Percentiles rank a stretch among this genome's conserved stretches.
Evolutionary conservation across 495 filamentous ascomycete species (phyloP).

Genomic region (Lasiosphaeria hispida): DNA sequence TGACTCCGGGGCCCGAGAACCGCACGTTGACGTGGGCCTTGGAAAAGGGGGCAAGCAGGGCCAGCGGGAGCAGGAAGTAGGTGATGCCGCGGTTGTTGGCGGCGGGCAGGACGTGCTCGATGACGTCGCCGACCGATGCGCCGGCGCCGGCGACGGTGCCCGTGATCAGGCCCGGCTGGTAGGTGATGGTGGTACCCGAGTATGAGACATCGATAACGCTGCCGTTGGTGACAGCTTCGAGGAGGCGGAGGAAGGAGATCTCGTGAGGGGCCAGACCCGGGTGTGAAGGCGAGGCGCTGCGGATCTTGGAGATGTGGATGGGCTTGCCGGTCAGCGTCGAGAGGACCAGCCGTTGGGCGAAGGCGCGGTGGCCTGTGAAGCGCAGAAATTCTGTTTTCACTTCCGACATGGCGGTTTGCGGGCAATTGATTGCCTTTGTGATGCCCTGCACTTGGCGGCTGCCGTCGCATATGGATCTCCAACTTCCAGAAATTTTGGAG

Average conservation of each 20-base stretch:
- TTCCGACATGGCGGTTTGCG: conserved; percentile 36
- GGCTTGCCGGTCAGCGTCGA: conserved; percentile 87
- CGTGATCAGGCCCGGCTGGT: conserved; percentile 87
- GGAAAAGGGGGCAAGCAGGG: conserved; percentile 87
- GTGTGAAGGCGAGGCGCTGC: conserved; percentile 73
- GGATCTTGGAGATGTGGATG: conserved; percentile 90
- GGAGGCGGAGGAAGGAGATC: conserved; percentile 90
- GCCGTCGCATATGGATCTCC: not conserved
- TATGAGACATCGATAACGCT: conserved; percentile 90
- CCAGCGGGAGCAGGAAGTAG: conserved; percentile 89
- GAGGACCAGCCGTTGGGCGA: conserved; percentile 82
- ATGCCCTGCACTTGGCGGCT: not conserved
- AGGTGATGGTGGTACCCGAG: conserved; percentile 87
- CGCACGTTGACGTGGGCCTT: conserved; percentile 85
- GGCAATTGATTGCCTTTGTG: not conserved
- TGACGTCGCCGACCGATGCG: conserved; percentile 62
- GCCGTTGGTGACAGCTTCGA: conserved; percentile 95
- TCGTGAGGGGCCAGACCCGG: conserved; percentile 90
- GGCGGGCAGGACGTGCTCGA: conserved; percentile 74
- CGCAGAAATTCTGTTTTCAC: conserved; percentile 49
- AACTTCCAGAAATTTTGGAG: conserved; percentile 32
- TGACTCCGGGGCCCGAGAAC: conserved; percentile 88
- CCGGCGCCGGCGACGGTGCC: conserved; percentile 68
- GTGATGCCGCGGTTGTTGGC: conserved; percentile 76
- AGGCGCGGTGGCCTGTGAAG: conserved; percentile 79